Base-by-base conservation (phyloP, 2,329 filamentous ascomycete species). In the Volutella citrinella region DNA sequence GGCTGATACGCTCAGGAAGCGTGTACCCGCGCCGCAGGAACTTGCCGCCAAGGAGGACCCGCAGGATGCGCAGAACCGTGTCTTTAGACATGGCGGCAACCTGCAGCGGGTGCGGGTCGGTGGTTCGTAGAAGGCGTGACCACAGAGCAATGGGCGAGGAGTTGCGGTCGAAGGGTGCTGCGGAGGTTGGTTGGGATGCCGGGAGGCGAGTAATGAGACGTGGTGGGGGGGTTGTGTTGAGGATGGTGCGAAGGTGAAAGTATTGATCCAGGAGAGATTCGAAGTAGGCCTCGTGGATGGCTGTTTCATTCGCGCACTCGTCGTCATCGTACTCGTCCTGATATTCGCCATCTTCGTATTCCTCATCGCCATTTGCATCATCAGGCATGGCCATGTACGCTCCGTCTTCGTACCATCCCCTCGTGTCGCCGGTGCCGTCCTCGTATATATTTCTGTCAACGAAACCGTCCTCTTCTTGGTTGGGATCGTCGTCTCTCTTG, bases 381-480 rank as follows among this genome's bases (percentile, higher is more conserved):
- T 70, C 63, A 0, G 77, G 72, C 4, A 73, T 68, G 5, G 81
- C 84, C 16, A 83, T 78, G 57, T 88, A 95, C 22, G 87, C 84
- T 30, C 88, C 89, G 48, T 95, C 86, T 12, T 80, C 68, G 56
- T 87, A 93, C 53, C 78, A 82, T 10, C 83, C 84, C 35, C 74
- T 64, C 15, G 69, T 65, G 49, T 83, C 76, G 33, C 72, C 70
- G 14, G 61, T 43, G 6, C 69, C 69, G 36, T 66, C 56, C 8
- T 67, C 52, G 50, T 80, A 79, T 25, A 74, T 67, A 19, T 54
- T 57, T 31, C 61, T 57, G 38, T 72, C 66, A 5, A 57, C 33
- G 12, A 46, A 17, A n/a, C 56, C 49, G 9, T 61, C 56, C 7
- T 46, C 46, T 9, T 56, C 52, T 18, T 60, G 51, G 13, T 44